Conservation (phyloP, 2,329 filamentous ascomycete genomes). For the Ophiocordyceps camponoti-saundersi region DNA sequence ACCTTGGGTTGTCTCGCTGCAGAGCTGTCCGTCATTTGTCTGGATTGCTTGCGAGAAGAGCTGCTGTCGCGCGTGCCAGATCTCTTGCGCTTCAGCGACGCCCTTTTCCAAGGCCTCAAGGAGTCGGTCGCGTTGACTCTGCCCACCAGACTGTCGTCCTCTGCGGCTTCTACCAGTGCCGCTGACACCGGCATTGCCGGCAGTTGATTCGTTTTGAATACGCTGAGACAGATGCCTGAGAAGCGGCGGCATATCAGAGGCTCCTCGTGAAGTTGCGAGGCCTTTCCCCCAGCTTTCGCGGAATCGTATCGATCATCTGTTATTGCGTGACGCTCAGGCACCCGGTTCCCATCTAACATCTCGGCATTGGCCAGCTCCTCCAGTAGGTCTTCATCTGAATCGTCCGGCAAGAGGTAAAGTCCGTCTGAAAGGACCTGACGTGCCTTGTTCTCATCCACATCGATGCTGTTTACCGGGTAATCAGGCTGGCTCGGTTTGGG, state of each 20-base stretch:
- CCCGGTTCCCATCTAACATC: not conserved
- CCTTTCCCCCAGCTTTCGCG: not conserved
- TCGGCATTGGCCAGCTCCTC: slow-evolving; percentile 9
- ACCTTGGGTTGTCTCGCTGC: not conserved
- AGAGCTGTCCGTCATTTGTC: not conserved
- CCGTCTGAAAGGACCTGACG: slow-evolving; percentile 26
- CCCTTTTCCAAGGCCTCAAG: slow-evolving; percentile 11
- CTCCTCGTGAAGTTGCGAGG: not conserved
- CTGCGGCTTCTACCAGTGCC: slow-evolving; percentile 22
- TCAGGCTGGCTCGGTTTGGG: slow-evolving; percentile 21
- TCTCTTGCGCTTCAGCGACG: slow-evolving; percentile 1
- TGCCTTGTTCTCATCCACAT: slow-evolving; percentile 49
- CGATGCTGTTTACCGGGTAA: slow-evolving; percentile 26
- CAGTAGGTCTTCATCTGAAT: slow-evolving; percentile 35
- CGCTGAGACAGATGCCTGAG: slow-evolving; percentile 24
- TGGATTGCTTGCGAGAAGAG: slow-evolving; percentile 1
- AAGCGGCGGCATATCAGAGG: not conserved
- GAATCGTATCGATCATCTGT: not conserved
- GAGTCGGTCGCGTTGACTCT: slow-evolving; percentile 5
- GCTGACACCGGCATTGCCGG: slow-evolving; percentile 19
- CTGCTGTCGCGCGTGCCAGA: not conserved
- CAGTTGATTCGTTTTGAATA: slow-evolving; percentile 18
- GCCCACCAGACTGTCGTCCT: slow-evolving; percentile 16
- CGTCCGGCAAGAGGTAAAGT: slow-evolving; percentile 29
- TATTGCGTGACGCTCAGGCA: not conserved